Evolutionary conservation across 148 eudicot species (phyloP), one percentile per base, ranked within the genome.

Genomic region (Vaccinium macrocarpon): DNA sequence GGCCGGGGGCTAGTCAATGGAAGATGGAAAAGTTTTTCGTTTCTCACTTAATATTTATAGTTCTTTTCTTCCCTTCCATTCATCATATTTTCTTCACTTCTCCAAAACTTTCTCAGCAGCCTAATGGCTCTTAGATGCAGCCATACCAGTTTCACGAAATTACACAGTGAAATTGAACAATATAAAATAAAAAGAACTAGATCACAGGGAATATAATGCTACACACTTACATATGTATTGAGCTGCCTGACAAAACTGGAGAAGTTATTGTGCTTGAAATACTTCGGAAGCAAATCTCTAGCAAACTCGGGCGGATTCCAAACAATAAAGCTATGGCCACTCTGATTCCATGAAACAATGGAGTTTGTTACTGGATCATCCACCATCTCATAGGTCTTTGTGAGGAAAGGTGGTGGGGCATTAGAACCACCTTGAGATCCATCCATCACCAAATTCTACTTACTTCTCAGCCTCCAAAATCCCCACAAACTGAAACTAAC

Each of bases 281-380:
- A 91, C 73, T 88, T 91, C 1, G 91, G 93, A 49, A 91, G 86
- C 88, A 91, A 91, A 79, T 84, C 86, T 35, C 85, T 84, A 25
- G 91, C 90, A 76, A 91, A 91, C 71, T 91, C 90, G 0, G 93
- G 91, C 0, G 93, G 90, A 62, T 91, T 88, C 91, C 91, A 91
- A 18, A 91, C 93, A 68, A 89, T 79, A 46, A 89, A 91, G 87
- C 93, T 91, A n/a, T 68, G 88, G 61, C 89, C 90, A 27, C 64
- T 85, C 38, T 75, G 90, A 84, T 87, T 89, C 93, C 93, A 91
- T 25, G 93, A 91, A 62, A 91, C 91, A 53, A 89, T 52, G 56
- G 81, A 51, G 66, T 86, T 77, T 0, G 93, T 88, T 42, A 80
- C 62, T 4, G 88, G 86, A 76, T 91, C 90, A 42, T 91, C 93